Evolutionary conservation across 176 grass and related monocot species (phyloP).

Genomic region (Triticum dicoccoides): DNA sequence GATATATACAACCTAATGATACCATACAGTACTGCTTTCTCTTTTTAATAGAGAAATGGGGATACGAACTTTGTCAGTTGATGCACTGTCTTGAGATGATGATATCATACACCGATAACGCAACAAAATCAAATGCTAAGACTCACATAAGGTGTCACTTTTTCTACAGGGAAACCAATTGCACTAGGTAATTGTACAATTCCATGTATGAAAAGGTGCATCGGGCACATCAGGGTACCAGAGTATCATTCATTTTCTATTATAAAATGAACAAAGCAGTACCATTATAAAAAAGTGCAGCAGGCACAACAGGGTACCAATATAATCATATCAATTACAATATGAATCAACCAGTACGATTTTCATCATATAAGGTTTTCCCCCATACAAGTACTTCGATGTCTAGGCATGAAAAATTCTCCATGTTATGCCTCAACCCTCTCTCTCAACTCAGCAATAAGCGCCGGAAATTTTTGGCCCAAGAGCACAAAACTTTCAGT

Average conservation of each 20-base stretch:
- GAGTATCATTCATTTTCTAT: no score
- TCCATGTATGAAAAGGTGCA: not conserved
- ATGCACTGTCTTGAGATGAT: not conserved
- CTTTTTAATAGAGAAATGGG: no score
- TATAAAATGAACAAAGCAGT: no score
- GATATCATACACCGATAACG: not conserved
- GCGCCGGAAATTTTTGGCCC: not conserved
- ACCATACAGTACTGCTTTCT: no score
- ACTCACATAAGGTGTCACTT: not conserved
- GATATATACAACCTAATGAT: no score
- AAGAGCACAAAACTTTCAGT: slow-evolving; percentile 3
- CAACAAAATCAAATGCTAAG: not conserved
- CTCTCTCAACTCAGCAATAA: slow-evolving; percentile 4
- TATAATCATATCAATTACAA: not conserved
- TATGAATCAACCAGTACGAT: not conserved
- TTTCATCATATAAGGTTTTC: not conserved
- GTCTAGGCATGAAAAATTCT: not conserved
- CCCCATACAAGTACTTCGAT: not conserved
- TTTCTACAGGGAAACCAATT: not conserved
- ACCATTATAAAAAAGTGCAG: not conserved
- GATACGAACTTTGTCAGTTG: not conserved
- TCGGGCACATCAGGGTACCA: not conserved
- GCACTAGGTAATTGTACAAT: not conserved
- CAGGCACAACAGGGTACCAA: not conserved
- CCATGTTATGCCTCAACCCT: not conserved